These are phyloP conservation scores for Citrus maxima DNA, from an alignment of 345 rosid genomes.

Conservation along the genomic window DNA sequence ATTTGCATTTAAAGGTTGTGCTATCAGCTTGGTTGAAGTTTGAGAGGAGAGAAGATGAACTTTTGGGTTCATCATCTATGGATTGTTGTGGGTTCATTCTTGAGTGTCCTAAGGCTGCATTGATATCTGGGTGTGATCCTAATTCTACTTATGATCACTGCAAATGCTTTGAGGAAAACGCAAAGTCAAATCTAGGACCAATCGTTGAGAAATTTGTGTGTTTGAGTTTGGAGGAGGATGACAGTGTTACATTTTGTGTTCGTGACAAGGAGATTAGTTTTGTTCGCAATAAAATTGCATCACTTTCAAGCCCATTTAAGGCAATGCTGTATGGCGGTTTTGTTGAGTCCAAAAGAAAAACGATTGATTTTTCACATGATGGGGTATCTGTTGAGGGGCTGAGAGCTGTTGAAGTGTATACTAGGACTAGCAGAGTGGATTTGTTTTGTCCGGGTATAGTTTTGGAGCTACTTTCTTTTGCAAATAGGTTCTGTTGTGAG, in stretches of 20 bases:
- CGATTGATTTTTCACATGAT: conserved; percentile 59
- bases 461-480: conserved; percentile 71
- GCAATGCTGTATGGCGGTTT: conserved; percentile 83
- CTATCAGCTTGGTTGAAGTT: conserved; percentile 83
- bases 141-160: conserved; percentile 42
- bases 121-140: conserved; percentile 42
- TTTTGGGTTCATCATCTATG: conserved; percentile 48
- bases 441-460: conserved; percentile 52
- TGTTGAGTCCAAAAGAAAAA: conserved; percentile 47
- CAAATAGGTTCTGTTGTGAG: conserved; percentile 86
- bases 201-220: conserved; percentile 25
- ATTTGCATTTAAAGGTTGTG: conserved; percentile 70
- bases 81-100: conserved; percentile 50
- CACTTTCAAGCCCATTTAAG: conserved; percentile 70
- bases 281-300: conserved; percentile 55
- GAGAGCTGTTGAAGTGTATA: conserved; percentile 70
- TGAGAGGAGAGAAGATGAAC: conserved; percentile 79
- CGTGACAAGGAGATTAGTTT: conserved; percentile 57
- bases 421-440: conserved; percentile 62
- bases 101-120: conserved; percentile 61
- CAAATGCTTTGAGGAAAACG: conserved; percentile 27
- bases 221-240: conserved; percentile 37
- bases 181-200: conserved; percentile 5
- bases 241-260: conserved; percentile 49
- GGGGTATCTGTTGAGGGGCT: conserved; percentile 67